A percentile compares a stretch with the other conserved stretches of the same genome.
Evolutionary conservation across 1,284 basidiomycete genomes (phyloP).

Genomic region (Trichosporon ovoides): DNA sequence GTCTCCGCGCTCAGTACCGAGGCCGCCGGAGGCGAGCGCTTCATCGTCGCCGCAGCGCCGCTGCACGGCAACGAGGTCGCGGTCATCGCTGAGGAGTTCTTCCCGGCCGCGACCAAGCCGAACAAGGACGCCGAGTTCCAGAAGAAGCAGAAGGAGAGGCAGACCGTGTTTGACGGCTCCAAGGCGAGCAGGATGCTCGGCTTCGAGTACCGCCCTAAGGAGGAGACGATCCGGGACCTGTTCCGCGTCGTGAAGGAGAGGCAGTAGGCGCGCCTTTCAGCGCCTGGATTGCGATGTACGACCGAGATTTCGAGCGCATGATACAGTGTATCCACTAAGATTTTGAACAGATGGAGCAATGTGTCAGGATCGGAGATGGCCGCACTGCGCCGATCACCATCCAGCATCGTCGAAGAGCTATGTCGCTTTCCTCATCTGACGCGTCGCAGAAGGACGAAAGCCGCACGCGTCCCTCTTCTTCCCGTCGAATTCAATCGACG

Average conservation of each 20-base stretch:
- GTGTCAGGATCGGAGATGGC: no score
- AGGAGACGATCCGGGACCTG: conserved; percentile 5
- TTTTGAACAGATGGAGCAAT: no score
- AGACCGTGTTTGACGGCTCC: conserved; percentile 24
- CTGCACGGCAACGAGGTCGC: conserved; percentile 33
- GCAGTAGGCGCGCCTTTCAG: background rate
- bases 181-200: conserved; percentile 37
- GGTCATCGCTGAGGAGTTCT: conserved; percentile 1
- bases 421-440: no score
- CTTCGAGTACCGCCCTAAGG: conserved; percentile 26
- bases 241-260: background rate
- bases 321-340: no score
- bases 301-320: no score
- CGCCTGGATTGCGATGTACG: background rate
- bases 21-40: conserved; percentile 57
- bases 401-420: no score
- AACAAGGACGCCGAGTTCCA: conserved; percentile 11
- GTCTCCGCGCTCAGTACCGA: conserved; percentile 2
- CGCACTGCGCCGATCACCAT: no score
- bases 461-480: no score
- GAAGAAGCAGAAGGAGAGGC: conserved; percentile 7
- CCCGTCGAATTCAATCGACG: no score
- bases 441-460: no score
- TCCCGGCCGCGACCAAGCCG: conserved; percentile 2
- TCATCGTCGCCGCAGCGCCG: conserved; percentile 52